phyloP scores from a whole-genome alignment of 768 basidiomycete species.

The Mycena venus region DNA sequence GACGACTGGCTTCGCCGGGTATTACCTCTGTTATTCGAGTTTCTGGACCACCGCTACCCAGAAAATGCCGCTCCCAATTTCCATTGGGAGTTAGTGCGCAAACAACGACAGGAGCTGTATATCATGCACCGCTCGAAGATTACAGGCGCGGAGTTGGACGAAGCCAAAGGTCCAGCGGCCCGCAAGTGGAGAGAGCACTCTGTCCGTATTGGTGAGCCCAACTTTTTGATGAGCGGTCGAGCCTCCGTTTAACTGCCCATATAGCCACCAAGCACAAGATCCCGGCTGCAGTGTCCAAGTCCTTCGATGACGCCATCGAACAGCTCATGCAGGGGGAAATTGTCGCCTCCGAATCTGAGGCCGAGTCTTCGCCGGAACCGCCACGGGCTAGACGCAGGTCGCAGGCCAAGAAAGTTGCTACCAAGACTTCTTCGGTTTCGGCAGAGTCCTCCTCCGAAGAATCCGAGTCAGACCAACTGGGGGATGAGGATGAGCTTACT shows the following conservation, averaged over 20 bases:
- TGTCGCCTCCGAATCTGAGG: not conserved
- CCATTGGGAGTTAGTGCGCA: not conserved
- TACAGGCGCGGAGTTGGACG: not conserved
- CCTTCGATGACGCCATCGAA: not conserved
- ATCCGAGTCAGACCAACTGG: not conserved
- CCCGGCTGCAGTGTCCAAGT: not conserved
- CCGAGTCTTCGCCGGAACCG: not conserved
- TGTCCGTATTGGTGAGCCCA: not conserved
- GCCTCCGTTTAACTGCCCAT: not conserved
- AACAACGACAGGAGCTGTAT: not conserved
- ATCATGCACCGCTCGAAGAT: not conserved
- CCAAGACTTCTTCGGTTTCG: too few species aligned
- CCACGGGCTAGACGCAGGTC: not conserved
- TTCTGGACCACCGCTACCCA: slow-evolving; percentile 2
- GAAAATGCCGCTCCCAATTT: not conserved
- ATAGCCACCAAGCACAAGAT: not conserved
- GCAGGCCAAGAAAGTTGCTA: too few species aligned
- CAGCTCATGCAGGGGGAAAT: not conserved
- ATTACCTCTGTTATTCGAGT: not conserved
- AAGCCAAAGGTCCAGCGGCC: not conserved
- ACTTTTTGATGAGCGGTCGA: not conserved
- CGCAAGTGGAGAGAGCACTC: not conserved
- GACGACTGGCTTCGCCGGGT: not conserved
- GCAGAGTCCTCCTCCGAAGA: not conserved
- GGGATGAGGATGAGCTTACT: not conserved